Percentiles rank a stretch among this genome's conserved stretches.
Evolutionary conservation across 192 early-diverging fungal species (phyloP).

Genomic region (Obelidium mucronatum): DNA sequence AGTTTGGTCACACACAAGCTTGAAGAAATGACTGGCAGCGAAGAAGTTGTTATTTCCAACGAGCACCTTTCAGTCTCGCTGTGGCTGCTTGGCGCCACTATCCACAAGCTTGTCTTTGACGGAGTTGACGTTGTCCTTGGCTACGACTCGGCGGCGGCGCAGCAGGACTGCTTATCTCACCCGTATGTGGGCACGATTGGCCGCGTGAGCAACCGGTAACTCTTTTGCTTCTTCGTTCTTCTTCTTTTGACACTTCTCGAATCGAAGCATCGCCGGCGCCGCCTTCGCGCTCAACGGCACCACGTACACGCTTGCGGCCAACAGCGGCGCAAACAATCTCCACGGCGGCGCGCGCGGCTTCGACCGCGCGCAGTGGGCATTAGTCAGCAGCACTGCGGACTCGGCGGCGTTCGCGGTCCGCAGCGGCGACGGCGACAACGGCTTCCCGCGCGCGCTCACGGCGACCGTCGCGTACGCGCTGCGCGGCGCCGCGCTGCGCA

Average conservation of each 20-base stretch:
- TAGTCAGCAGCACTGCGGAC: slow-evolving; percentile 53
- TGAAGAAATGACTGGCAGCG: neutral
- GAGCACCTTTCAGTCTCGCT: neutral
- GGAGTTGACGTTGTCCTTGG: slow-evolving; percentile 62
- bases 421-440: slow-evolving; percentile 79
- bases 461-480: slow-evolving; percentile 66
- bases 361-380: slow-evolving; percentile 71
- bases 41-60: neutral
- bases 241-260: neutral
- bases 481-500: slow-evolving; percentile 15
- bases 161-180: slow-evolving; percentile 20
- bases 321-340: slow-evolving; percentile 79
- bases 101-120: slow-evolving; percentile 18
- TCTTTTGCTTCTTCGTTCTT: neutral
- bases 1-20: neutral
- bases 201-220: neutral
- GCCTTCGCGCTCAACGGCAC: slow-evolving; percentile 68
- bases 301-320: slow-evolving; percentile 63
- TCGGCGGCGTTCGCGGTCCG: slow-evolving; percentile 62
- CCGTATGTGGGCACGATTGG: slow-evolving; percentile 5
- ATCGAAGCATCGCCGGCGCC: slow-evolving; percentile 7
- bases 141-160: slow-evolving; percentile 57
- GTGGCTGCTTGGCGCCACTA: slow-evolving; percentile 32
- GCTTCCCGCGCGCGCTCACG: slow-evolving; percentile 76
- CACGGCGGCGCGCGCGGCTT: slow-evolving; percentile 83